Conservation (phyloP, 202 grass and related monocot genomes). For the Panicum hallii region DNA sequence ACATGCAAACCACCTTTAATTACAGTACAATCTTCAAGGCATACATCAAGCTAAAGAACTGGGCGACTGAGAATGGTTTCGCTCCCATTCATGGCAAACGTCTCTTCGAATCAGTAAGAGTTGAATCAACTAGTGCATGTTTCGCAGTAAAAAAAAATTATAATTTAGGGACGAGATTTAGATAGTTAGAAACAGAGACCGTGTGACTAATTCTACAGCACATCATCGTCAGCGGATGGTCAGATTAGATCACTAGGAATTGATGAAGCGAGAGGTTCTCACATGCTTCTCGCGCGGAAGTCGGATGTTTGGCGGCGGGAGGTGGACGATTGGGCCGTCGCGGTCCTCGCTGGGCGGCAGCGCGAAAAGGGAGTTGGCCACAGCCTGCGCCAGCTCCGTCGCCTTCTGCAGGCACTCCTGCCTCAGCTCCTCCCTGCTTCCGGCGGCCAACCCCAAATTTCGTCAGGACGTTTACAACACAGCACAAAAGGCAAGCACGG, state of each 20-base stretch:
- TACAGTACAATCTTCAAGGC: neutral
- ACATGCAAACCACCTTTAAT: neutral
- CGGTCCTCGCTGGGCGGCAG: slow-evolving; percentile 65
- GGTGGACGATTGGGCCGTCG: slow-evolving; percentile 75
- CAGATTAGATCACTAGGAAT: neutral
- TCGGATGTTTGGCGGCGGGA: slow-evolving; percentile 58
- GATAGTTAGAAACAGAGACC: too few species aligned
- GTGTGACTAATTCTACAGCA: neutral
- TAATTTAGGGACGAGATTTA: neutral
- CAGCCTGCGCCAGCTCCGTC: slow-evolving; percentile 77
- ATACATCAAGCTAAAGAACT: neutral
- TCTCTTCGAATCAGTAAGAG: neutral
- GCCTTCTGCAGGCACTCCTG: slow-evolving; percentile 70
- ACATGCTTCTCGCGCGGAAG: slow-evolving; percentile 96
- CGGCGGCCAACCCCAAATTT: neutral
- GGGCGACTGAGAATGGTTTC: neutral
- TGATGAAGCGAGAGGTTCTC: neutral
- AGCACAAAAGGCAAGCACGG: neutral
- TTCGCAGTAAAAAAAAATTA: neutral
- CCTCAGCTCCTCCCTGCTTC: slow-evolving; percentile 64
- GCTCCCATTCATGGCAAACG: neutral
- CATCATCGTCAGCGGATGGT: neutral
- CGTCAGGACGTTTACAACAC: neutral
- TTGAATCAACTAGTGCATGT: neutral
- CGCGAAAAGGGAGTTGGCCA: slow-evolving; percentile 74